phyloP scores from a whole-genome alignment of 2,329 filamentous ascomycete species.

The Apiospora pterosperma region DNA sequence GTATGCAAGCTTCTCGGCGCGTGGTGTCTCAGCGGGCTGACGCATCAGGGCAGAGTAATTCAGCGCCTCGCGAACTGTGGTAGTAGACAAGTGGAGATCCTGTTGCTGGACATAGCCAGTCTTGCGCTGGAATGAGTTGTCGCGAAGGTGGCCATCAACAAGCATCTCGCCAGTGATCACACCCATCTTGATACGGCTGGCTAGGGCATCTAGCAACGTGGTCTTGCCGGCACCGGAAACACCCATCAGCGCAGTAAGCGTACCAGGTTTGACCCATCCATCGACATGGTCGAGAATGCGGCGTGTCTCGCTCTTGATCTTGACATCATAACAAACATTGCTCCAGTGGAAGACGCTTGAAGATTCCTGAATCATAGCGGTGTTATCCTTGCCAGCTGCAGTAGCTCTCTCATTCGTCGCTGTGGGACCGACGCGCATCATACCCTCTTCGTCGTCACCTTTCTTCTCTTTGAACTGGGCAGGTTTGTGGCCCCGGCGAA shows the following conservation, averaged over 20 bases:
- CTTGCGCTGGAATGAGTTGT: conserved; percentile 81
- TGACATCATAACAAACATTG: conserved; percentile 69
- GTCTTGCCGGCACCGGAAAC: conserved; percentile 88
- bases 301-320: conserved; percentile 70
- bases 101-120: conserved; percentile 90
- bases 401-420: conserved; percentile 34
- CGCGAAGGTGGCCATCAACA: conserved; percentile 59
- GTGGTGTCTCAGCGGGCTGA: conserved; percentile 71
- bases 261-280: conserved; percentile 89
- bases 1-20: conserved; percentile 77
- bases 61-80: conserved; percentile 84
- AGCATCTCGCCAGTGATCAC: conserved; percentile 79
- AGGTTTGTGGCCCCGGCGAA: conserved; percentile 62
- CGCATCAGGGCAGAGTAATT: conserved; percentile 82
- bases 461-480: conserved; percentile 55
- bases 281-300: conserved; percentile 79
- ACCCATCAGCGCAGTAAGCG: conserved; percentile 83
- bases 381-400: conserved; percentile 32
- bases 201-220: conserved; percentile 79
- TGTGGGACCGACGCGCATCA: conserved; percentile 38
- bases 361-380: conserved; percentile 45
- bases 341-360: conserved; percentile 84
- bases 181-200: conserved; percentile 79
- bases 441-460: conserved; percentile 52
- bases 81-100: conserved; percentile 78